Evolutionary conservation across 2,329 filamentous ascomycete genomes (phyloP), one percentile per base, ranked within the genome.

Genomic region (Neonectria coccinea): DNA sequence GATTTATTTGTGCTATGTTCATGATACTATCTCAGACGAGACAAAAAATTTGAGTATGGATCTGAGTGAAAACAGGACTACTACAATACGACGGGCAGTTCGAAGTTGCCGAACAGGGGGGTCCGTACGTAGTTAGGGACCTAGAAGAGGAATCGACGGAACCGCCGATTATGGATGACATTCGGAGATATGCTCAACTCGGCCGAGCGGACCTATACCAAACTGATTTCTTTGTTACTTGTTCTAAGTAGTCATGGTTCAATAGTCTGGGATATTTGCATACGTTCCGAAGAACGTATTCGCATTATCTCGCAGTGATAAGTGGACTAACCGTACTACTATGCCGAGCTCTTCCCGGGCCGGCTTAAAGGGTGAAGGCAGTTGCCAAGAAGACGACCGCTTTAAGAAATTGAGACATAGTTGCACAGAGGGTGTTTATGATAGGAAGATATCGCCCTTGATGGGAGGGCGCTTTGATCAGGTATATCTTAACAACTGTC

Each of bases 161-260:
- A 60, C 57, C 57, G 6, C 57, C 57, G 57, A 48, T 20, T 6
- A 27, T 18, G 11, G 16, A 36, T 16, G 7, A 7, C 39, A 14
- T 29, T 59, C 36, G 56, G 36, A 47, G 11, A 47, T 41, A 48
- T 11, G 3, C 1, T 11, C 6, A 12, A 42, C 45, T 59, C 25
- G 42, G 55, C 45, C 50, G 16, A 63, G 22, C 25, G 18, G 33
- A 44, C 36, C n/a, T 10, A 10, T 12, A 3, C 8, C 7, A 9
- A 42, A 42, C 36, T 4, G 7, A n/a, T n/a, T 39, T 39, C 8
- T 5, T n/a, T 5, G 6, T 16, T 36, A 14, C 6, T 39, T 16
- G 3, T 16, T 8, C 16, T 16, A 39, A n/a, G 6, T 2, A 8
- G 14, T 36, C 12, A 16, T 33, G 2, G 6, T n/a, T 3, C 12